Conservation (phyloP, 495 filamentous ascomycete species). For the Friedmanniomyces simplex region DNA sequence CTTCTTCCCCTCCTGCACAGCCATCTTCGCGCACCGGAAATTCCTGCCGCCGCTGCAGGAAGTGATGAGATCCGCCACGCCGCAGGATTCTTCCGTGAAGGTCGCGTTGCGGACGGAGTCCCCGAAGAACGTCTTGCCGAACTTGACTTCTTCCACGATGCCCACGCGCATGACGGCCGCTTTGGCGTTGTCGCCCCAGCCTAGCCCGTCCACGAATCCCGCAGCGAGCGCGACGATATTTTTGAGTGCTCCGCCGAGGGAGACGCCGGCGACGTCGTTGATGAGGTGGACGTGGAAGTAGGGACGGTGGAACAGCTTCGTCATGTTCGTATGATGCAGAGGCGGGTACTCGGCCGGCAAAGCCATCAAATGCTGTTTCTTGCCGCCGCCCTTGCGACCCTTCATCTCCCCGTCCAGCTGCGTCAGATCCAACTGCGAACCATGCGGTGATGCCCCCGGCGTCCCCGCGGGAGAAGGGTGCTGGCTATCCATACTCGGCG, state of each 20-base stretch:
- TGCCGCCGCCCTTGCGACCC: neutral
- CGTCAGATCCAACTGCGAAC: constrained; percentile 44
- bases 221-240: constrained; percentile 94
- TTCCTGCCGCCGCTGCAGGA: constrained; percentile 86
- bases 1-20: constrained; percentile 62
- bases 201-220: constrained; percentile 88
- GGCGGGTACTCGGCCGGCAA: constrained; percentile 72
- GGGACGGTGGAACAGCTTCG: constrained; percentile 82
- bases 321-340: constrained; percentile 66
- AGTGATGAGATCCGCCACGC: constrained; percentile 93
- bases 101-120: constrained; percentile 67
- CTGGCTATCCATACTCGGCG: constrained; percentile 70
- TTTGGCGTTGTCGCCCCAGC: constrained; percentile 63
- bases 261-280: constrained; percentile 87
- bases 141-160: constrained; percentile 88
- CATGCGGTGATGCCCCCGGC: constrained; percentile 40
- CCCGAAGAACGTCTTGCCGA: constrained; percentile 84
- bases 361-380: constrained; percentile 48
- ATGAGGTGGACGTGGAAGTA: constrained; percentile 96
- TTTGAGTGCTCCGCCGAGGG: constrained; percentile 90
- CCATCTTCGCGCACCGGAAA: constrained; percentile 84
- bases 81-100: constrained; percentile 92
- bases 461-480: constrained; percentile 49
- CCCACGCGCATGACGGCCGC: constrained; percentile 75
- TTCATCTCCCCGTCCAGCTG: constrained; percentile 38